These are phyloP conservation scores for Colletotrichum tabaci DNA, from an alignment of 2,329 filamentous ascomycete species.

Conservation along the genomic window DNA sequence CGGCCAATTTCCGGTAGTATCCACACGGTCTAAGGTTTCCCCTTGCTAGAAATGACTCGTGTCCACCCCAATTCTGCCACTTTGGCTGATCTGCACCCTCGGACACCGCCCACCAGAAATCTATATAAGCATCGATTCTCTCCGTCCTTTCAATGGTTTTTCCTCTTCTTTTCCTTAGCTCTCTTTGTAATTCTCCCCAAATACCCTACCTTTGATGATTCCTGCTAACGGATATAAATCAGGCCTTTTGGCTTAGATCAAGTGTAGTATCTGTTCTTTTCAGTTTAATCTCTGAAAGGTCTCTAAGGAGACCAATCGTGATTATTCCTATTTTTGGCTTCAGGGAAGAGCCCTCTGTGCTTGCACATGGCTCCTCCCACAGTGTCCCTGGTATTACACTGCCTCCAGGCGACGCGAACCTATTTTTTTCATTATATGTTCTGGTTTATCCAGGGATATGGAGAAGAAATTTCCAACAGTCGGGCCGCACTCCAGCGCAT, in stretches of 20 bases:
- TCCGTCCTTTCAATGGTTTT: slow-evolving; percentile 51
- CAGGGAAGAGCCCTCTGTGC: slow-evolving; percentile 74
- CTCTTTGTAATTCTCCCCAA: slow-evolving; percentile 57
- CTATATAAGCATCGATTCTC: slow-evolving; percentile 51
- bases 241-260: slow-evolving; percentile 83
- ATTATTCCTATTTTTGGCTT: slow-evolving; percentile 87
- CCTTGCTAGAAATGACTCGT: not conserved
- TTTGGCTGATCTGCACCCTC: not conserved
- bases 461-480: slow-evolving; percentile 63
- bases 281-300: slow-evolving; percentile 96
- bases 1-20: not conserved
- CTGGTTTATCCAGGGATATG: slow-evolving; percentile 67
- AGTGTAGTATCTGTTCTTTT: slow-evolving; percentile 98
- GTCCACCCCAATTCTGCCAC: slow-evolving; percentile 3
- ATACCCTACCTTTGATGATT: no score
- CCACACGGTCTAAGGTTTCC: not conserved
- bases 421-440: slow-evolving; percentile 70
- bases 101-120: not conserved
- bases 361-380: slow-evolving; percentile 77
- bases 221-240: not conserved
- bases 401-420: slow-evolving; percentile 79
- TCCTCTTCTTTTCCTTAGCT: slow-evolving; percentile 68
- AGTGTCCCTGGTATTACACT: slow-evolving; percentile 85
- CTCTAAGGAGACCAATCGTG: slow-evolving; percentile 79
- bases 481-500: no score